Conservation (phyloP, 2,329 filamentous ascomycete genomes). For the Fusarium gaditjirri region DNA sequence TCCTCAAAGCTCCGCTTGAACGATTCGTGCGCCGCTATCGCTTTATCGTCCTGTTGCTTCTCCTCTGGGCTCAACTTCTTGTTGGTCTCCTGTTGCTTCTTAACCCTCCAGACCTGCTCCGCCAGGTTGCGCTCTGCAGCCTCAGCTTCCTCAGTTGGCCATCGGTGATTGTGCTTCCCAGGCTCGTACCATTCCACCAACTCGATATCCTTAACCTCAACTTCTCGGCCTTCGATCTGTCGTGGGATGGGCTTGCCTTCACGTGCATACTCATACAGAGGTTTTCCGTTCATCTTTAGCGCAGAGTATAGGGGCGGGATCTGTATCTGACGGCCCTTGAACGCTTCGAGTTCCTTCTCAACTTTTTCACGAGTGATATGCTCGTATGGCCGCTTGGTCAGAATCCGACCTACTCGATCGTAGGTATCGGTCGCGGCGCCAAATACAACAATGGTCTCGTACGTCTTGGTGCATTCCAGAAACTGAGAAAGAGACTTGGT, state of each 20-base stretch:
- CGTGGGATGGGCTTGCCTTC: slow-evolving; percentile 87
- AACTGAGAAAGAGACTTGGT: slow-evolving; percentile 86
- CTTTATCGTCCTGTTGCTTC: slow-evolving; percentile 65
- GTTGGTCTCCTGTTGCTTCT: slow-evolving; percentile 63
- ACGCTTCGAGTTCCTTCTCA: slow-evolving; percentile 78
- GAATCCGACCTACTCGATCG: slow-evolving; percentile 84
- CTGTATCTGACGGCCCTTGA: slow-evolving; percentile 87
- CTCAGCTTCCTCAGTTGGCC: slow-evolving; percentile 82
- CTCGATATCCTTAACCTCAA: slow-evolving; percentile 81
- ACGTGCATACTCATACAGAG: slow-evolving; percentile 93
- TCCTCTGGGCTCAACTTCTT: slow-evolving; percentile 65
- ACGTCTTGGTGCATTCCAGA: slow-evolving; percentile 89
- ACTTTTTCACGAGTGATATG: slow-evolving; percentile 84
- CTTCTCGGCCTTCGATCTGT: slow-evolving; percentile 82
- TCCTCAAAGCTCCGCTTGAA: slow-evolving; percentile 69
- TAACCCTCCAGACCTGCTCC: slow-evolving; percentile 74
- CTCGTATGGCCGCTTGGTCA: slow-evolving; percentile 78
- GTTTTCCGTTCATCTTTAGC: slow-evolving; percentile 91
- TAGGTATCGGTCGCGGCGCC: slow-evolving; percentile 94
- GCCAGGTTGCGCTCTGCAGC: slow-evolving; percentile 80
- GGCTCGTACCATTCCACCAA: slow-evolving; percentile 87
- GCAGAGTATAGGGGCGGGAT: slow-evolving; percentile 93
- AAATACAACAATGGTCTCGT: slow-evolving; percentile 90
- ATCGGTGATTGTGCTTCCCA: slow-evolving; percentile 80
- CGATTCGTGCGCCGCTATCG: slow-evolving; percentile 64